A percentile compares a stretch with the other conserved stretches of the same genome.
These are phyloP conservation scores for Pseudocercospora ulei DNA, from an alignment of 2,329 filamentous ascomycete species.

Conservation along the genomic window DNA sequence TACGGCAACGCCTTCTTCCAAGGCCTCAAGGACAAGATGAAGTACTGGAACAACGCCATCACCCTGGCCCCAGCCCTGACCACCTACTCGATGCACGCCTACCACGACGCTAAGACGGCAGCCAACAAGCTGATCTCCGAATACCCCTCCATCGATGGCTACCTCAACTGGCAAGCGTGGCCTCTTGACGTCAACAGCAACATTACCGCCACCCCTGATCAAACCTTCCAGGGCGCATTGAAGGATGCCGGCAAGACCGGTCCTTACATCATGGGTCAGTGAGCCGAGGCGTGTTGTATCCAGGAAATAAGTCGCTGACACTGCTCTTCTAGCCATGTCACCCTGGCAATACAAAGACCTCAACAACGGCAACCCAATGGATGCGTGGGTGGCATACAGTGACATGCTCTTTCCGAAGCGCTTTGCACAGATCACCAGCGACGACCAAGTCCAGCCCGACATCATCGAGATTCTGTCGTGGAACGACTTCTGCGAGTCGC, in stretches of 20 bases:
- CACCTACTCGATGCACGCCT: slow-evolving; percentile 30
- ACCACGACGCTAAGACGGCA: slow-evolving; percentile 23
- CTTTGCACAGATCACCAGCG: slow-evolving; percentile 26
- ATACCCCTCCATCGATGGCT: slow-evolving; percentile 34
- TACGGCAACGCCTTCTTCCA: slow-evolving; percentile 36
- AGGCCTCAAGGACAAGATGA: slow-evolving; percentile 31
- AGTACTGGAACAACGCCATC: slow-evolving; percentile 29
- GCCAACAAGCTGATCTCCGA: slow-evolving; percentile 30
- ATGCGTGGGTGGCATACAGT: slow-evolving; percentile 35
- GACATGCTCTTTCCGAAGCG: slow-evolving; percentile 35
- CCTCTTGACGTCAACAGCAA: slow-evolving; percentile 31
- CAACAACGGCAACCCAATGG: slow-evolving; percentile 32
- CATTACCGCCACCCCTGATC: slow-evolving; percentile 30
- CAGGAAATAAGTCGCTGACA: slow-evolving; percentile 25
- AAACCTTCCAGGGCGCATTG: slow-evolving; percentile 33
- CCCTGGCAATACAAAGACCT: slow-evolving; percentile 38
- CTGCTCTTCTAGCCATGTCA: slow-evolving; percentile 30
- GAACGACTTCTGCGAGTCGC: slow-evolving; percentile 37
- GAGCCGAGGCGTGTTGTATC: slow-evolving; percentile 19
- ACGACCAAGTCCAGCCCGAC: slow-evolving; percentile 32
- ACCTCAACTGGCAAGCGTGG: slow-evolving; percentile 38
- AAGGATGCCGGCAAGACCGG: slow-evolving; percentile 32
- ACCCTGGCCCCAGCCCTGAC: slow-evolving; percentile 33
- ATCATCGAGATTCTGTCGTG: slow-evolving; percentile 37
- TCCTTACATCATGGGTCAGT: slow-evolving; percentile 37